Evolutionary conservation across 352 stramenopile genomes (phyloP).

Genomic region (Phytophthora tubulina): DNA sequence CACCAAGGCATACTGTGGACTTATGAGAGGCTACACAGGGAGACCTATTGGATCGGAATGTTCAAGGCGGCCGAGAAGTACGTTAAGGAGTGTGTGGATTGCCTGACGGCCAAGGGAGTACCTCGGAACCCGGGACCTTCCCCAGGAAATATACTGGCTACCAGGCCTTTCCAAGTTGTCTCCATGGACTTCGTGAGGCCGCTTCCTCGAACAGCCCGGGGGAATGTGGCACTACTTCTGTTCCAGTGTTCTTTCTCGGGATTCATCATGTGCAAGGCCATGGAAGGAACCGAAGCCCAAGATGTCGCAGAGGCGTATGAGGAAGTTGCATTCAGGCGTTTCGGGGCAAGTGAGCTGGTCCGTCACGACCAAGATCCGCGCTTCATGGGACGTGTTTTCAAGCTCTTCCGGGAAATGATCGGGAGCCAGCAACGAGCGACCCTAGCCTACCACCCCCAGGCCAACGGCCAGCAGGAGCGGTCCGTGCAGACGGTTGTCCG

Average conservation of each 20-base stretch:
- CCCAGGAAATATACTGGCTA: neutral
- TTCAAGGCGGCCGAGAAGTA: neutral
- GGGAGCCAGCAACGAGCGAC: conserved; percentile 31
- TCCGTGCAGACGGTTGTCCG: conserved; percentile 41
- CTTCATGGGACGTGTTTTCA: too few species aligned
- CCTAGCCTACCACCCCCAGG: conserved; percentile 42
- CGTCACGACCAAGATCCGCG: conserved; percentile 23
- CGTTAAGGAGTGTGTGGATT: too few species aligned
- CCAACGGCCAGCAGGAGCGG: conserved; percentile 47
- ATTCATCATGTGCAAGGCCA: too few species aligned
- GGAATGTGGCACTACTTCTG: conserved; percentile 7
- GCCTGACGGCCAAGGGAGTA: too few species aligned
- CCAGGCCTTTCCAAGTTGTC: conserved; percentile 16
- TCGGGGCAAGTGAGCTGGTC: conserved; percentile 33
- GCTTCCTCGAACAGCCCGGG: neutral
- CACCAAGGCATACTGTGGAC: conserved; percentile 20
- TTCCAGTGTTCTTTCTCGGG: conserved; percentile 16
- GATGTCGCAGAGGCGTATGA: neutral
- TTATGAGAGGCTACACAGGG: neutral
- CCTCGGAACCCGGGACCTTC: too few species aligned
- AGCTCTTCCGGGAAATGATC: neutral
- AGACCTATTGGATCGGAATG: conserved; percentile 23
- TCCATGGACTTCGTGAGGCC: conserved; percentile 31
- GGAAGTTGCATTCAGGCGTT: neutral
- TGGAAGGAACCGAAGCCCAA: neutral